These are phyloP conservation scores for Lolium perenne DNA, from an alignment of 176 grass and related monocot species.

Conservation along the genomic window DNA sequence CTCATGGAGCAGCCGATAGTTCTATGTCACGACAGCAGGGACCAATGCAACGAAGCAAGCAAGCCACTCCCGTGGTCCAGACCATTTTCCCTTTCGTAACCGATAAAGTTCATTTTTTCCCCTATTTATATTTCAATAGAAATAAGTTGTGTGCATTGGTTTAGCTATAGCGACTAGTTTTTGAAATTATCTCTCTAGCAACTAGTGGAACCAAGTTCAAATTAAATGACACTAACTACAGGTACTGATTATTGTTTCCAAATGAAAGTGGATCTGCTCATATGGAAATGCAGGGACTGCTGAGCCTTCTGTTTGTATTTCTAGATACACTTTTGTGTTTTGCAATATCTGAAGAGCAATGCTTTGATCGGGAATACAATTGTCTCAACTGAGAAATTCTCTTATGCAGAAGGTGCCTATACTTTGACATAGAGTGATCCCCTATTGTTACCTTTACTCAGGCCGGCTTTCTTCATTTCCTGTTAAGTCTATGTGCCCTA, in stretches of 20 bases:
- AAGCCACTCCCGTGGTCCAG: too few species aligned
- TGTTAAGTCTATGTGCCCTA: not conserved
- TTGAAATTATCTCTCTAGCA: not conserved
- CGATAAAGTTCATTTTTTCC: not conserved
- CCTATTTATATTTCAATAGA: not conserved
- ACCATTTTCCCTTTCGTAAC: not conserved
- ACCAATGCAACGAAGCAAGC: too few species aligned
- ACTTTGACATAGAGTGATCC: not conserved
- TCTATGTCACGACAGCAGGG: too few species aligned
- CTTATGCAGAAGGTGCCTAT: not conserved
- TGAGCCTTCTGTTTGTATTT: not conserved
- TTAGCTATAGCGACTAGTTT: not conserved
- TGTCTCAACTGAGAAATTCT: not conserved
- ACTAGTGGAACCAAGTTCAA: slow-evolving; percentile 6
- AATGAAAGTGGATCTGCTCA: not conserved
- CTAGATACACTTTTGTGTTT: not conserved
- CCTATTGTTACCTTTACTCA: not conserved
- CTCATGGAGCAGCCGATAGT: too few species aligned
- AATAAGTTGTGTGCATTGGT: not conserved
- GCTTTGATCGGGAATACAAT: not conserved
- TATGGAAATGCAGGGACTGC: not conserved
- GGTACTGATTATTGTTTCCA: not conserved
- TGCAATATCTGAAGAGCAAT: not conserved
- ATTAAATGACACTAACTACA: not conserved
- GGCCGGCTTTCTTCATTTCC: not conserved